These are phyloP conservation scores for Colletotrichum lentis DNA, from an alignment of 2,329 filamentous ascomycete genomes.

Conservation along the genomic window DNA sequence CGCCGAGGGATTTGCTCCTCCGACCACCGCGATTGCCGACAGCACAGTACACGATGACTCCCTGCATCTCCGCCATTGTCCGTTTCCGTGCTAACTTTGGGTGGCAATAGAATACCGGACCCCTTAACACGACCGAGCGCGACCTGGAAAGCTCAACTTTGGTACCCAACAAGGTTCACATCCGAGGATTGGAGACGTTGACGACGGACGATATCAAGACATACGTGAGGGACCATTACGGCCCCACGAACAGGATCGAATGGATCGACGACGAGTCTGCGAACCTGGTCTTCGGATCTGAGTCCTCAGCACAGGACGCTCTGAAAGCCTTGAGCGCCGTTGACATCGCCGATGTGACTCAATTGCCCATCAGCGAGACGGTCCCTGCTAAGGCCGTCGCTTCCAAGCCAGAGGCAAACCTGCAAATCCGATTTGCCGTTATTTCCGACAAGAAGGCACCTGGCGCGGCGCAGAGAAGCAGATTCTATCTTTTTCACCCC, in stretches of 20 bases:
- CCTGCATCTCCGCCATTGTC: not conserved
- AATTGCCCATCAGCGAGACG: conserved; percentile 68
- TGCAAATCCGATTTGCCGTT: conserved; percentile 79
- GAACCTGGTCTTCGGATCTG: conserved; percentile 79
- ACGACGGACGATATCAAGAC: conserved; percentile 80
- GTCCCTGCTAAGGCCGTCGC: conserved; percentile 75
- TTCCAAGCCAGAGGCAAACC: conserved; percentile 70
- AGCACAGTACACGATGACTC: conserved; percentile 3
- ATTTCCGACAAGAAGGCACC: conserved; percentile 80
- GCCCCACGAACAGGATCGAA: conserved; percentile 71
- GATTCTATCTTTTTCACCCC: conserved; percentile 92
- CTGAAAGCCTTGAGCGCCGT: conserved; percentile 62
- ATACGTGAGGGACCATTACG: conserved; percentile 76
- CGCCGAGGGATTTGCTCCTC: conserved; percentile 46
- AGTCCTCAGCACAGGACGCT: conserved; percentile 61
- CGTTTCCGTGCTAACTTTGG: conserved; percentile 7
- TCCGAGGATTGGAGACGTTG: conserved; percentile 83
- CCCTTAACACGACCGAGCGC: conserved; percentile 3
- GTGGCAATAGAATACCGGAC: conserved; percentile 2
- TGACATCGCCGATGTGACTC: conserved; percentile 61
- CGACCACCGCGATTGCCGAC: not conserved
- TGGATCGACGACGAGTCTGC: conserved; percentile 96
- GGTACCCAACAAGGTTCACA: conserved; percentile 72
- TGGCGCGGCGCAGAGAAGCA: conserved; percentile 80
- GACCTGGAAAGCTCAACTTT: conserved; percentile 18